These are phyloP conservation scores for Prototheca wickerhamii DNA, from an alignment of 163 green algal species.

Conservation along the genomic window DNA sequence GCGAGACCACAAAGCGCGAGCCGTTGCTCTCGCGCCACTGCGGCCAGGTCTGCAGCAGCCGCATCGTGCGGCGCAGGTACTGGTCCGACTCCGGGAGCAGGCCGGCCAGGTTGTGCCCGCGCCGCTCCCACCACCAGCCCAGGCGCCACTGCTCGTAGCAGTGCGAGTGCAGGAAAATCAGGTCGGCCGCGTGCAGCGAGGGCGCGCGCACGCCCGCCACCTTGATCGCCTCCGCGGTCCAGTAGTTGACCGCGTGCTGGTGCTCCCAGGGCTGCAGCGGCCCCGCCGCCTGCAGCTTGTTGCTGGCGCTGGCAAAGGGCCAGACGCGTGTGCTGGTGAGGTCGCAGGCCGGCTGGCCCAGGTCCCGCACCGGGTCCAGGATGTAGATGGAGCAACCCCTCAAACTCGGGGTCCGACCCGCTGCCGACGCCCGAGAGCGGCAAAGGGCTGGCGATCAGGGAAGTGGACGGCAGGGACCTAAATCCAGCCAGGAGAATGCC, in stretches of 20 bases:
- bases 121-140: neutral
- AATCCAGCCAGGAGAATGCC: too few relatives aligned
- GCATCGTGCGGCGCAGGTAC: neutral
- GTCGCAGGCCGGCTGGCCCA: constrained; percentile 8
- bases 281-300: neutral
- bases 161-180: constrained; percentile 16
- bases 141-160: constrained; percentile 10
- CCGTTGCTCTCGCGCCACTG: neutral
- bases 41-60: neutral
- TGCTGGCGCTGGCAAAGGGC: neutral
- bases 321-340: neutral
- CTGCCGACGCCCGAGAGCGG: too few relatives aligned
- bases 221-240: constrained; percentile 8
- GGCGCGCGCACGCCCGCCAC: neutral
- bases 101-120: neutral
- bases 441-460: neutral
- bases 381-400: constrained; percentile 5
- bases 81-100: neutral
- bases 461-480: neutral
- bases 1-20: neutral
- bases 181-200: constrained; percentile 2
- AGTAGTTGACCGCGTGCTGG: constrained; percentile 17
- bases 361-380: constrained; percentile 5
- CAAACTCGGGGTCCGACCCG: neutral
- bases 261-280: constrained; percentile 3